A percentile compares a stretch with the other conserved stretches of the same genome.
Evolutionary conservation across 768 basidiomycete genomes (phyloP).

Genomic region (Favolaschia claudopus): DNA sequence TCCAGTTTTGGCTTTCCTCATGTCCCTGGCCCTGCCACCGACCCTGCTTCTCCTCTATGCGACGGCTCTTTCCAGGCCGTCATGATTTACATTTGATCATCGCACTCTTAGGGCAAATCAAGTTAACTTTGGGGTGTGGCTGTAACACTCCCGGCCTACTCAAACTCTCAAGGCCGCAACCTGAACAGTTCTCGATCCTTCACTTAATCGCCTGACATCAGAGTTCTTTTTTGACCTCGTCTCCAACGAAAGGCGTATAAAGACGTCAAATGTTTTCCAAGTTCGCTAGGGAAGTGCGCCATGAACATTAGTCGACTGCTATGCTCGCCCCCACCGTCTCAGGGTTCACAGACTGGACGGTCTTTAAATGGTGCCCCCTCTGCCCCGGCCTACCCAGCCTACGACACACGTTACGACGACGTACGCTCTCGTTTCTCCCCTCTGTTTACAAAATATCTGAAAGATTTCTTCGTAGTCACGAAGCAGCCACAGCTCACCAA

Average conservation of each 20-base stretch:
- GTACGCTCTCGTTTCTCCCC: background rate
- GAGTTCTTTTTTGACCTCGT: constrained; percentile 9
- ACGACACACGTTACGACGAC: constrained; percentile 1
- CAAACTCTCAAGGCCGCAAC: constrained; percentile 12
- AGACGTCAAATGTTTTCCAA: background rate
- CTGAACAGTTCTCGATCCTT: constrained; percentile 20
- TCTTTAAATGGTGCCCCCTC: constrained; percentile 1
- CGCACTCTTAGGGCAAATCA: constrained; percentile 3
- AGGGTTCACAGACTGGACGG: constrained; percentile 1
- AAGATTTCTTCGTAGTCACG: constrained; percentile 4
- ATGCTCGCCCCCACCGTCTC: constrained; percentile 11
- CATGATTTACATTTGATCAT: constrained; percentile 20
- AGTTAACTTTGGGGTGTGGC: constrained; percentile 21
- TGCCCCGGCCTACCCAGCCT: background rate
- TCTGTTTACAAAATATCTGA: background rate
- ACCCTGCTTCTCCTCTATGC: constrained; percentile 9
- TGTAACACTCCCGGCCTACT: constrained; percentile 19
- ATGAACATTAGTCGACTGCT: constrained; percentile 28
- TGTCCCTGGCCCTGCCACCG: constrained; percentile 13
- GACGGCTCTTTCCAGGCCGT: background rate
- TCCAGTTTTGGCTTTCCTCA: constrained; percentile 1
- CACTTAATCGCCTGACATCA: constrained; percentile 20
- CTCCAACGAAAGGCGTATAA: constrained; percentile 17
- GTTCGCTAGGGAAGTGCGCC: background rate
- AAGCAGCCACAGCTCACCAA: constrained; percentile 16